Evolutionary conservation across 1,139 yeast genomes (phyloP).

Genomic region (Protomyces pachydermus): DNA sequence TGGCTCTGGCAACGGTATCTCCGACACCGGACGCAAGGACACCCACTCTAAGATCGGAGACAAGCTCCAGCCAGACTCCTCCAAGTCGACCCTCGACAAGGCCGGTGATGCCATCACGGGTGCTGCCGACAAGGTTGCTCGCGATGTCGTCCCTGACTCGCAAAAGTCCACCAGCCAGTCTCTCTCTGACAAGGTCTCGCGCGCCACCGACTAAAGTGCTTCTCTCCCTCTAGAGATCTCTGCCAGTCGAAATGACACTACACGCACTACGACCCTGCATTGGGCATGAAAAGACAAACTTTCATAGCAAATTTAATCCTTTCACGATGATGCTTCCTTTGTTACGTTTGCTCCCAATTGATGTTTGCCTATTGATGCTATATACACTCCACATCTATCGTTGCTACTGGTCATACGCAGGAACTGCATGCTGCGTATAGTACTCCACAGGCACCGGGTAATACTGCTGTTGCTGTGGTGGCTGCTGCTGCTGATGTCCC

Average conservation of each 20-base stretch:
- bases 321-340: neutral
- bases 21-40: constrained; percentile 25
- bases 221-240: neutral
- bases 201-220: constrained; percentile 2
- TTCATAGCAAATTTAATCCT: too few species aligned
- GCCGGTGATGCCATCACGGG: constrained; percentile 16
- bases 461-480: neutral
- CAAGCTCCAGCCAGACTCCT: constrained; percentile 13
- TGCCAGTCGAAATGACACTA: too few species aligned
- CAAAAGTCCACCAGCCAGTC: constrained; percentile 17
- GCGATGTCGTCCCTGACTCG: constrained; percentile 11
- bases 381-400: neutral
- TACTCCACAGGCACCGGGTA: neutral
- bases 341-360: neutral
- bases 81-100: constrained; percentile 23
- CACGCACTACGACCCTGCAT: too few species aligned
- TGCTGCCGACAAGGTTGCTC: constrained; percentile 21
- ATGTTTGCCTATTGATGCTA: too few species aligned
- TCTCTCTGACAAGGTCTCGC: constrained; percentile 6
- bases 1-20: constrained; percentile 1
- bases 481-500: neutral
- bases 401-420: neutral
- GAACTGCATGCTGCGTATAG: neutral
- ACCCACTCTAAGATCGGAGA: constrained; percentile 8
- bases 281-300: too few species aligned